A percentile compares a stretch with the other conserved stretches of the same genome.
These are phyloP conservation scores for Russula ochroleuca DNA, from an alignment of 768 basidiomycete genomes.

Conservation along the genomic window DNA sequence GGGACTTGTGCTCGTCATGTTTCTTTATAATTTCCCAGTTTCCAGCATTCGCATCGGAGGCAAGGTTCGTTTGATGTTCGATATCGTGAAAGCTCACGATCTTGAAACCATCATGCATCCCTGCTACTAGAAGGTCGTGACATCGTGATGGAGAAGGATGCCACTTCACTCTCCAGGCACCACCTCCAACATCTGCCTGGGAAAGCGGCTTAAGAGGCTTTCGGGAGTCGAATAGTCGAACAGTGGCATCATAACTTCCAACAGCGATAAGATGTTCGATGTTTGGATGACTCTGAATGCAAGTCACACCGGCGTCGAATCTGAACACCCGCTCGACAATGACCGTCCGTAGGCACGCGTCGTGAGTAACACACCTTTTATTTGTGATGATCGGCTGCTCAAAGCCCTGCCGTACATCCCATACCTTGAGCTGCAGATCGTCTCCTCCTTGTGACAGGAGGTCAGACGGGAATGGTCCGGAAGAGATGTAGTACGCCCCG, in stretches of 20 bases:
- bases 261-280: constrained; percentile 81
- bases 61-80: constrained; percentile 10
- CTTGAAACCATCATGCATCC: constrained; percentile 98
- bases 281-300: constrained; percentile 80
- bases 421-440: constrained; percentile 82
- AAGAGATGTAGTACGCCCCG: constrained; percentile 17
- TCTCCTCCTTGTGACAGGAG: constrained; percentile 71
- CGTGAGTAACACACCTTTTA: constrained; percentile 46
- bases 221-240: constrained; percentile 80
- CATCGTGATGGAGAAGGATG: constrained; percentile 69
- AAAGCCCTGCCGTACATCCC: constrained; percentile 77
- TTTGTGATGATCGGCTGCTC: constrained; percentile 62
- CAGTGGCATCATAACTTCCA: constrained; percentile 84
- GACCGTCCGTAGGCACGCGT: background rate
- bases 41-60: background rate
- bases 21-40: constrained; percentile 45
- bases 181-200: constrained; percentile 74
- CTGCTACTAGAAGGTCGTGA: constrained; percentile 81
- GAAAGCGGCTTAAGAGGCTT: constrained; percentile 55
- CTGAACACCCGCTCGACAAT: constrained; percentile 38
- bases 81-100: constrained; percentile 50
- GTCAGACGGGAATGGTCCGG: constrained; percentile 1
- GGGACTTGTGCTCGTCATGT: constrained; percentile 71
- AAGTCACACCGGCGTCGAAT: constrained; percentile 90
- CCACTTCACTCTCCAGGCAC: constrained; percentile 96